These are phyloP conservation scores for Phytophthora hibernalis DNA, from an alignment of 352 stramenopile species.

Conservation along the genomic window DNA sequence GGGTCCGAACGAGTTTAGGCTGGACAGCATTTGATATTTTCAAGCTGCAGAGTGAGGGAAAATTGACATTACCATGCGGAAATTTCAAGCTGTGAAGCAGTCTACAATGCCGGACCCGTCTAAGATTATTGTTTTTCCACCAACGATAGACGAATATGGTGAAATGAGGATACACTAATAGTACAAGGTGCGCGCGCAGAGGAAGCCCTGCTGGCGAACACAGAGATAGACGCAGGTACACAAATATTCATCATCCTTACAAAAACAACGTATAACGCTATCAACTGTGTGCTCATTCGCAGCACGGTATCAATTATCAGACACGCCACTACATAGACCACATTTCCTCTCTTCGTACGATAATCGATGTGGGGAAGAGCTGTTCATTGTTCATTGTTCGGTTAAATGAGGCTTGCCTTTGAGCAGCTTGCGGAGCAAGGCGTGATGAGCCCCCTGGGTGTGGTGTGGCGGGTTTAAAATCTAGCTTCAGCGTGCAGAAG, in stretches of 20 bases:
- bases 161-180: slow-evolving; percentile 40
- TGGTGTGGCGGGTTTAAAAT: too few species aligned
- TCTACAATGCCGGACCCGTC: slow-evolving; percentile 50
- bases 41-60: slow-evolving; percentile 5
- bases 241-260: not conserved
- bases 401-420: too few species aligned
- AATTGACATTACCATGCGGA: slow-evolving; percentile 29
- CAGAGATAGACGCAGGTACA: slow-evolving; percentile 44
- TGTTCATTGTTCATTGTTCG: too few species aligned
- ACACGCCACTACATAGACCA: slow-evolving; percentile 6
- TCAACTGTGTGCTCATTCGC: slow-evolving; percentile 3
- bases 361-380: too few species aligned
- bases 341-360: too few species aligned
- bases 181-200: slow-evolving; percentile 36
- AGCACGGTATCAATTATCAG: slow-evolving; percentile 32
- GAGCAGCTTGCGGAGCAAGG: too few species aligned
- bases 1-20: slow-evolving; percentile 37
- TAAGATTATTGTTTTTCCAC: slow-evolving; percentile 23
- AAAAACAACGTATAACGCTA: too few species aligned
- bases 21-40: slow-evolving; percentile 58
- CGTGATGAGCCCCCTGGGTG: too few species aligned
- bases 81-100: slow-evolving; percentile 49
- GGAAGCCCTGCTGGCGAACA: slow-evolving; percentile 44
- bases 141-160: slow-evolving; percentile 12
- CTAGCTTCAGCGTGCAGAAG: too few species aligned